phyloP scores from a whole-genome alignment of 2,329 filamentous ascomycete species.

The Penicillium sp. region DNA sequence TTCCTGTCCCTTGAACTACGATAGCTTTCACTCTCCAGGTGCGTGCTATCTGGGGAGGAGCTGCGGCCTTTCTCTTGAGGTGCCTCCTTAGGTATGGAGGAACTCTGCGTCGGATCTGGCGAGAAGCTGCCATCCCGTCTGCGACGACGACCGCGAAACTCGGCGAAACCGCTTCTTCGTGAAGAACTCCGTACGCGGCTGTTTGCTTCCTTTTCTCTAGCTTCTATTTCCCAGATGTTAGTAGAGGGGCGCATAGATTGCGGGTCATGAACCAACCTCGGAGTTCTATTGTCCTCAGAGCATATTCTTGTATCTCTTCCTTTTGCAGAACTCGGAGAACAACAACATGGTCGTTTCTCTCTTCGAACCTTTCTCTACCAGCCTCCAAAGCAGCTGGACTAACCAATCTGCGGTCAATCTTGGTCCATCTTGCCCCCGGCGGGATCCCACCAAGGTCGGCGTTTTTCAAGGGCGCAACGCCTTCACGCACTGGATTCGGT shows the following conservation, averaged over 20 bases:
- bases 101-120: neutral
- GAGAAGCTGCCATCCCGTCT: neutral
- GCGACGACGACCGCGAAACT: neutral
- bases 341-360: conserved; percentile 88
- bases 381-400: conserved; percentile 83
- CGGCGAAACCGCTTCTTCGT: neutral
- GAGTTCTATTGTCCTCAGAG: conserved; percentile 45
- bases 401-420: conserved; percentile 82
- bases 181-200: neutral
- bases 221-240: neutral
- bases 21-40: neutral
- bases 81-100: neutral
- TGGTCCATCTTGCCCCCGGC: conserved; percentile 82
- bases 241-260: neutral
- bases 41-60: neutral
- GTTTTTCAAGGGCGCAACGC: conserved; percentile 89
- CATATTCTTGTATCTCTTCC: conserved; percentile 86
- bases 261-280: neutral
- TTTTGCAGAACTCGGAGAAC: conserved; percentile 81
- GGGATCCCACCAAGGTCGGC: conserved; percentile 71
- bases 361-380: conserved; percentile 84
- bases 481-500: conserved; percentile 76
- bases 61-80: neutral
- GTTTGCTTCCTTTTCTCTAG: neutral
- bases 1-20: too few relatives aligned